These are phyloP conservation scores for Aspergillaceae sp. DNA, from an alignment of 2,329 filamentous ascomycete species.

Conservation along the genomic window DNA sequence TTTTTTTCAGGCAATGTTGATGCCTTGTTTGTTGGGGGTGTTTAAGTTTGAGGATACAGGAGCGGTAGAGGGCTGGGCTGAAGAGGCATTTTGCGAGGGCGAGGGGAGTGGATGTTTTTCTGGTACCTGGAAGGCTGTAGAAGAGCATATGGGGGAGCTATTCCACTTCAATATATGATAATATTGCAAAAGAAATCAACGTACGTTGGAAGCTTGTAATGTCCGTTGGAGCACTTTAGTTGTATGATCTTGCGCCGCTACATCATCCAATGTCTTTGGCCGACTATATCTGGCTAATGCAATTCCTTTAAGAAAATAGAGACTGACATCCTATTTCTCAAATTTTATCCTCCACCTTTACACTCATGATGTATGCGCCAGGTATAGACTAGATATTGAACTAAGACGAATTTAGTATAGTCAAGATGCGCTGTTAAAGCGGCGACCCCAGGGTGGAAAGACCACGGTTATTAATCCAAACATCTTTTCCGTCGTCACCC, in stretches of 20 bases:
- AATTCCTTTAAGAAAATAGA: neutral
- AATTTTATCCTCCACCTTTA: conserved; percentile 54
- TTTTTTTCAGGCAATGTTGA: conserved; percentile 94
- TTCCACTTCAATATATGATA: neutral
- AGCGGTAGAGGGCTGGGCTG: conserved; percentile 84
- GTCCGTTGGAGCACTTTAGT: conserved; percentile 86
- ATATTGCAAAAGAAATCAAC: conserved; percentile 9
- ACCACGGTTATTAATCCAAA: no score
- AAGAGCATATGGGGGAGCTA: conserved; percentile 95
- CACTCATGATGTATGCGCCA: no score
- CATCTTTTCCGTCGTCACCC: no score
- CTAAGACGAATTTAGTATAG: no score
- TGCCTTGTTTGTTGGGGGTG: conserved; percentile 96
- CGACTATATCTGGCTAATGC: conserved; percentile 50
- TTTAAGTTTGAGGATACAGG: conserved; percentile 98
- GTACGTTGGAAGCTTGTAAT: conserved; percentile 83
- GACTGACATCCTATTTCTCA: conserved; percentile 78
- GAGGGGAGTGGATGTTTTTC: conserved; percentile 95
- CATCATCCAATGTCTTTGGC: conserved; percentile 86
- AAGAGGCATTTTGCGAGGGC: conserved; percentile 96
- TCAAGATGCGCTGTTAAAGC: no score
- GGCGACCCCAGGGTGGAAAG: no score
- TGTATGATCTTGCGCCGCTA: conserved; percentile 95
- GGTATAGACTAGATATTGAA: no score
- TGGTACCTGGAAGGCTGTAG: conserved; percentile 93